These are phyloP conservation scores for Fraxinus baroniana DNA, from an alignment of 305 asterid species.

Conservation along the genomic window DNA sequence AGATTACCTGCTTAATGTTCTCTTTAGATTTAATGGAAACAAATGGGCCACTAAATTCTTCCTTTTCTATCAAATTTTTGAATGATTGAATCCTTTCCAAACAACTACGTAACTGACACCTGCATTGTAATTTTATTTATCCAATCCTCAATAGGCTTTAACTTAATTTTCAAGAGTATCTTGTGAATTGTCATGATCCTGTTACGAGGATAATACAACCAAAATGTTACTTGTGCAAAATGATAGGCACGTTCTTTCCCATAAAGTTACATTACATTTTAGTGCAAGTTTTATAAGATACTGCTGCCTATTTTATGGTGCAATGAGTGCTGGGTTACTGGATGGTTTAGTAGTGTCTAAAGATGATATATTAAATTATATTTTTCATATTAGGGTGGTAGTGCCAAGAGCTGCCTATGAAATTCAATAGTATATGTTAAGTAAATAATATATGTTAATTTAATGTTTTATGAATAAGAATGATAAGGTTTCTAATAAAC, in stretches of 20 bases:
- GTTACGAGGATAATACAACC: neutral
- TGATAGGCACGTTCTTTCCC: neutral
- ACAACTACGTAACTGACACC: neutral
- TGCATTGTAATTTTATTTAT: neutral
- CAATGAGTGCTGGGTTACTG: neutral
- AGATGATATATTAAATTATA: neutral
- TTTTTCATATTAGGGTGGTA: neutral
- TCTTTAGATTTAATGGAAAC: neutral
- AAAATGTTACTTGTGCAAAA: neutral
- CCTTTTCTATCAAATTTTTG: neutral
- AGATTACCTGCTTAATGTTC: neutral
- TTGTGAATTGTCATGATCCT: neutral
- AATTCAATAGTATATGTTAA: neutral
- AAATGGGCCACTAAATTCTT: neutral
- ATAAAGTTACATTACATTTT: neutral
- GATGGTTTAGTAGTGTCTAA: constrained; percentile 1
- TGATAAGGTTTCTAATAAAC: too few relatives aligned
- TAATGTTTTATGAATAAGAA: too few relatives aligned
- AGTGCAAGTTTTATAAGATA: neutral
- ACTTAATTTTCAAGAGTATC: neutral
- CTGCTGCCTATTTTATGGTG: neutral
- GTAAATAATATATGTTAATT: too few relatives aligned
- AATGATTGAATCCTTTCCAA: neutral
- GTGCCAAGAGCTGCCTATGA: neutral
- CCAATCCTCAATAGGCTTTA: neutral